Evolutionary conservation across 805 yeast genomes (phyloP), one percentile per base, ranked within the genome.

Genomic region (Saturnispora saitoi): DNA sequence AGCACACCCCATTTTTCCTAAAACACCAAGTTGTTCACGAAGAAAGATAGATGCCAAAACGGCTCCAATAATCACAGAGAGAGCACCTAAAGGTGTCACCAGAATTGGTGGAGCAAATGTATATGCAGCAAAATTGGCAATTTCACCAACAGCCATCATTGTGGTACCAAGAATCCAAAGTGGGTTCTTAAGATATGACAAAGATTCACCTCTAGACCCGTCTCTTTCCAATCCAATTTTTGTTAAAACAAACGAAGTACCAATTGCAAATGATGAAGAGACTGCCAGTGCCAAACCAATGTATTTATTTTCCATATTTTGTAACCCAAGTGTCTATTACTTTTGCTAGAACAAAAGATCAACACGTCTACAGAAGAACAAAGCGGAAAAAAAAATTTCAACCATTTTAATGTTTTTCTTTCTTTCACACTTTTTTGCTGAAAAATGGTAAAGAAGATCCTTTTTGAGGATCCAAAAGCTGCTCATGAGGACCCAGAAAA

Each of bases 81-180:
- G 70, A 0, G 96, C 96, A 11, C 96, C 96, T 48, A 88, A 70
- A 5, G 96, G 96, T 4, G 96, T 88, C 38, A 88, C 96, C 56
- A 88, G 67, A 54, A 89, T 85, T 1, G 96, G 95, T 3, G 96
- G 96, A 0, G 96, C 96, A 73, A 88, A 88, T 1, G 96, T 88
- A 62, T 88, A 88, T 0, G 96, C 96, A 3, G 96, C 96, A 62
- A 88, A 88, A 62, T 88, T 88, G 50, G 96, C 95, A 37, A 88
- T 68, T 62, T 88, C 96, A 5, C 96, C 96, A 20, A 88, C 67
- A 2, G 93, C 95, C 96, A 88, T 82, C 43, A 95, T 80, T 29
- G 80, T 59, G 75, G 89, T 89, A 11, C 96, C 96, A 0, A 91
- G 86, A 86, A 95, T 86, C 96, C 96, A 88, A 34, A 86, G 77